phyloP scores from a whole-genome alignment of 768 basidiomycete species.

The Rhodotorula paludigena region DNA sequence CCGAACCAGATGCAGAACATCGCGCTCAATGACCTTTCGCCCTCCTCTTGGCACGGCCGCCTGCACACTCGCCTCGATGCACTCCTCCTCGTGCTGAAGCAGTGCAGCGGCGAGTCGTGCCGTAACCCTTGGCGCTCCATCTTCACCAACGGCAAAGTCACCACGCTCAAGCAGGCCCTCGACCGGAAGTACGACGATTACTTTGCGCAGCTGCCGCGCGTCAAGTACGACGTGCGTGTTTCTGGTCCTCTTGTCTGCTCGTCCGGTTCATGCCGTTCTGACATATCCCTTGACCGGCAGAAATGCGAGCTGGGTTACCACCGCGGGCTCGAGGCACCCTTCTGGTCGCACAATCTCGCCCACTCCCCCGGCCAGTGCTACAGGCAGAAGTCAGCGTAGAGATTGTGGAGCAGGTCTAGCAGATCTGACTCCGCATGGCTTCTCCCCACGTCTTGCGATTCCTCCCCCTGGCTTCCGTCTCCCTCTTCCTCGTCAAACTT shows the following conservation, averaged over 20 bases:
- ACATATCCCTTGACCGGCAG: not conserved
- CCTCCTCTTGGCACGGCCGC: not conserved
- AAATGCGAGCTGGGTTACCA: constrained; percentile 34
- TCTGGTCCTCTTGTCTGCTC: no score
- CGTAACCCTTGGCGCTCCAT: constrained; percentile 16
- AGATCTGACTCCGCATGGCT: no score
- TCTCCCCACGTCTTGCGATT: no score
- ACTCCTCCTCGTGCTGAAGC: constrained; percentile 35
- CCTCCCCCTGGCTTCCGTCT: no score
- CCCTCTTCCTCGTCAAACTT: no score
- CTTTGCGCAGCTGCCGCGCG: constrained; percentile 34
- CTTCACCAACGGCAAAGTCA: constrained; percentile 16
- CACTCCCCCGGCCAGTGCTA: not conserved
- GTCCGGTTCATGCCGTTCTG: no score
- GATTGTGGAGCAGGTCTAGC: no score
- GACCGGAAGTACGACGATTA: constrained; percentile 19
- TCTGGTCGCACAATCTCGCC: constrained; percentile 20
- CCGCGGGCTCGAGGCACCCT: constrained; percentile 20
- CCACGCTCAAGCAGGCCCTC: constrained; percentile 19
- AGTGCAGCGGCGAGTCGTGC: constrained; percentile 30
- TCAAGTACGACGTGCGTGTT: constrained; percentile 16
- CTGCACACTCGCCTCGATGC: constrained; percentile 31
- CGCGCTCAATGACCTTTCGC: not conserved
- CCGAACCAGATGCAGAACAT: constrained; percentile 38
- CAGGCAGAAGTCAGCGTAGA: no score